These are phyloP conservation scores for Aspergillus puulaauensis DNA, from an alignment of 2,329 filamentous ascomycete species.

Conservation along the genomic window DNA sequence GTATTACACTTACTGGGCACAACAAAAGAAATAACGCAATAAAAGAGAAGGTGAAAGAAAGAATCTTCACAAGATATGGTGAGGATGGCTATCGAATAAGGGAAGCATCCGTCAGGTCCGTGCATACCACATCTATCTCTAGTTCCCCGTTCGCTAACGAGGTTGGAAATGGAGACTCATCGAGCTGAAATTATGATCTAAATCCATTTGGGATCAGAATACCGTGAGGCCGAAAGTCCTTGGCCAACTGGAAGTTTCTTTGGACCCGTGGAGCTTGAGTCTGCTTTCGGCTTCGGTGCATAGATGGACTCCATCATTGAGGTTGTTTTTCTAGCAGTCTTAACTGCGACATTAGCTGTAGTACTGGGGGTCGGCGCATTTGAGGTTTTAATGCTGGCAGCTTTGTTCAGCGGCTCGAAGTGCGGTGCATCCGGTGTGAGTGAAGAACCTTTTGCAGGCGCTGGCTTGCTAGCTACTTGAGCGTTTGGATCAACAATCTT, in stretches of 20 bases:
- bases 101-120: background rate
- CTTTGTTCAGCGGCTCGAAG: background rate
- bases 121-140: background rate
- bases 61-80: background rate
- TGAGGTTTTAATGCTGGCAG: background rate
- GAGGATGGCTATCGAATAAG: background rate
- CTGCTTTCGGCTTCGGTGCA: constrained; percentile 8
- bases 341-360: background rate
- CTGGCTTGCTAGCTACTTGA: background rate
- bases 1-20: background rate
- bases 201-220: constrained; percentile 4
- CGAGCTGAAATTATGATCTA: background rate
- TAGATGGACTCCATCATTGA: constrained; percentile 18
- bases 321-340: background rate
- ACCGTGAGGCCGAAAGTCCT: constrained; percentile 14
- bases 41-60: background rate
- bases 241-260: background rate
- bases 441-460: background rate
- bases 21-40: background rate
- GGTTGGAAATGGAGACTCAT: background rate
- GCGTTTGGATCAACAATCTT: background rate
- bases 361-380: background rate
- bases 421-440: background rate
- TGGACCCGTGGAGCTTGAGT: background rate
- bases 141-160: background rate